Evolutionary conservation across 2,329 filamentous ascomycete species (phyloP), one percentile per base, ranked within the genome.

Genomic region (Hypoxylon sp.): DNA sequence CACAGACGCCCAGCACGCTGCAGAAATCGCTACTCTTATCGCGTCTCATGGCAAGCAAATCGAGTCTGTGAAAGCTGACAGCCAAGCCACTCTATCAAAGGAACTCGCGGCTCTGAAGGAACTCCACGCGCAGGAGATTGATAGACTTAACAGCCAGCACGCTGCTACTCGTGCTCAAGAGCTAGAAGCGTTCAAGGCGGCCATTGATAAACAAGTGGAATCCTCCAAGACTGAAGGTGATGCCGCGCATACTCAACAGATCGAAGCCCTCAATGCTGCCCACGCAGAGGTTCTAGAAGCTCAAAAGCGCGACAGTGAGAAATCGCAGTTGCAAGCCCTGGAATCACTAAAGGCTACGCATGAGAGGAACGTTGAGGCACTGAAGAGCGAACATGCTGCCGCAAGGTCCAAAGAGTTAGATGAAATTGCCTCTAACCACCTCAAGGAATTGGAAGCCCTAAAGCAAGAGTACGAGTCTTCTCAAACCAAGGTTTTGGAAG

Each of bases 191-290:
- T 78, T 79, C 65, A 73, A 76, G 63, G 72, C 74, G 5, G 74
- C 75, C 36, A 52, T 78, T 23, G 74, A 72, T 25, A 78, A 78
- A 50, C 76, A 79, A 56, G 61, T 77, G 2, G 75, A 77, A 55
- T 78, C 76, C 10, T 76, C 77, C 6, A 76, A 77, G 63, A 68
- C 62, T 0, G 76, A 77, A 64, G 76, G 75, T n/a, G 65, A 77
- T 25, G 75, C 68, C 5, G 73, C 76, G 21, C 76, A 74, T 17
- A 71, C 45, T 46, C 63, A 74, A 43, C 74, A 76, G 46, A 76
- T 79, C 25, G 76, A 76, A 38, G 75, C 75, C 1, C 63, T 78
- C 1, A 75, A 77, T 23, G 71, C 72, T 38, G 76, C 76, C 9
- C 76, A 79, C 43, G 68, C 69, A 14, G 74, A 77, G 56, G 74